Conservation (phyloP, 1,284 basidiomycete genomes). For the Sporisorium scitamineum region DNA sequence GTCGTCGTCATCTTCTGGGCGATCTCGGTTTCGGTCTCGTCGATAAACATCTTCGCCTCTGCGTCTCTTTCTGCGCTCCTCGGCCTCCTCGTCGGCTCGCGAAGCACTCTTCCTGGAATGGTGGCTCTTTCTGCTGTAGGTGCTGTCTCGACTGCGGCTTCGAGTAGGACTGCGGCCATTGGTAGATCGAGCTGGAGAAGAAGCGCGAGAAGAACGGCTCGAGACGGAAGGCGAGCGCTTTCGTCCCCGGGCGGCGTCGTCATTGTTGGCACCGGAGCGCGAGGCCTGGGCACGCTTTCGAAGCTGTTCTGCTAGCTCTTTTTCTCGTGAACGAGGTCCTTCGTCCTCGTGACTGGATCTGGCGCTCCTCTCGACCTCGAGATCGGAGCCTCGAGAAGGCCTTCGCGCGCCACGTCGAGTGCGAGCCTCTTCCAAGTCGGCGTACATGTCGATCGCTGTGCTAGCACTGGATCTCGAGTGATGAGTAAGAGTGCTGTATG, state of each 20-base stretch:
- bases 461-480: background rate
- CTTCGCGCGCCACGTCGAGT: conserved; percentile 23
- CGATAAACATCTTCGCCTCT: conserved; percentile 51
- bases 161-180: conserved; percentile 22
- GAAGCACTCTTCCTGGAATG: conserved; percentile 34
- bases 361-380: conserved; percentile 27
- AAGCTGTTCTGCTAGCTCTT: conserved; percentile 64
- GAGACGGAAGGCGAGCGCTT: conserved; percentile 25
- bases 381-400: conserved; percentile 29
- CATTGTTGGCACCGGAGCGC: conserved; percentile 22
- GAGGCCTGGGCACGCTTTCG: conserved; percentile 57
- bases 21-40: conserved; percentile 48
- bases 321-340: conserved; percentile 50
- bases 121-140: conserved; percentile 28
- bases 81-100: conserved; percentile 64
- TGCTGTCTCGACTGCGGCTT: conserved; percentile 35
- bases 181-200: conserved; percentile 34
- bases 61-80: conserved; percentile 58
- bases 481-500: background rate
- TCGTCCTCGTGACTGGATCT: conserved; percentile 14
- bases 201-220: conserved; percentile 31
- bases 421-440: conserved; percentile 62
- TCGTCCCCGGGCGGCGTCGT: conserved; percentile 18
- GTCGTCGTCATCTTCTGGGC: conserved; percentile 42
- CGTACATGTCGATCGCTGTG: conserved; percentile 47